Percentiles rank a stretch among this genome's conserved stretches.
These are phyloP conservation scores for Hypericum perforatum DNA, from an alignment of 345 rosid species.

Conservation along the genomic window DNA sequence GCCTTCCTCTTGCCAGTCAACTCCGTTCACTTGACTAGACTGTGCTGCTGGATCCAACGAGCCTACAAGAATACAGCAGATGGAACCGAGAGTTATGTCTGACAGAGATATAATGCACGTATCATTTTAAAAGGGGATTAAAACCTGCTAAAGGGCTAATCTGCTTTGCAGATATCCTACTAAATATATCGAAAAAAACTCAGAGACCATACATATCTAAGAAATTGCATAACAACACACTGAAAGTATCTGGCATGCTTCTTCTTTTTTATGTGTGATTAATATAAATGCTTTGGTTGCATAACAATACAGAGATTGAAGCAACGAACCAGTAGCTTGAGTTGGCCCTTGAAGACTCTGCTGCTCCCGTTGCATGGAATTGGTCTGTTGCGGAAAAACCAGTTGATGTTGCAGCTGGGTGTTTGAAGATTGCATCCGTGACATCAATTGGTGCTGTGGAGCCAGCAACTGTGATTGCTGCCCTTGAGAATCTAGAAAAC, in stretches of 20 bases:
- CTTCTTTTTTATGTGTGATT: conserved; percentile 36
- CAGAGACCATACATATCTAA: conserved; percentile 5
- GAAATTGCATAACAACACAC: conserved; percentile 43
- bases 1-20: conserved; percentile 90
- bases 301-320: conserved; percentile 69
- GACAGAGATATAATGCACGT: too few species aligned
- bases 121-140: neutral
- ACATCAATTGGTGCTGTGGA: conserved; percentile 65
- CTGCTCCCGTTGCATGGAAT: conserved; percentile 59
- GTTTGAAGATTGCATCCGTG: conserved; percentile 69
- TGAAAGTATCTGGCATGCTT: conserved; percentile 44
- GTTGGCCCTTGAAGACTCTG: conserved; percentile 67
- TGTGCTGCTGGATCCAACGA: conserved; percentile 68
- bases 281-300: conserved; percentile 80
- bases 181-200: neutral
- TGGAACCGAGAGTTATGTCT: neutral
- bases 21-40: conserved; percentile 55
- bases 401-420: conserved; percentile 59
- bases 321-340: conserved; percentile 56
- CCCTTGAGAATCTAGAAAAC: conserved; percentile 54
- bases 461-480: conserved; percentile 62
- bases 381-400: conserved; percentile 66
- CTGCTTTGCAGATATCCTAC: too few species aligned
- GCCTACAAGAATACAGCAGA: conserved; percentile 36
- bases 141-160: conserved; percentile 1